phyloP scores from a whole-genome alignment of 2,329 filamentous ascomycete species.

The Orbilia quercus region DNA sequence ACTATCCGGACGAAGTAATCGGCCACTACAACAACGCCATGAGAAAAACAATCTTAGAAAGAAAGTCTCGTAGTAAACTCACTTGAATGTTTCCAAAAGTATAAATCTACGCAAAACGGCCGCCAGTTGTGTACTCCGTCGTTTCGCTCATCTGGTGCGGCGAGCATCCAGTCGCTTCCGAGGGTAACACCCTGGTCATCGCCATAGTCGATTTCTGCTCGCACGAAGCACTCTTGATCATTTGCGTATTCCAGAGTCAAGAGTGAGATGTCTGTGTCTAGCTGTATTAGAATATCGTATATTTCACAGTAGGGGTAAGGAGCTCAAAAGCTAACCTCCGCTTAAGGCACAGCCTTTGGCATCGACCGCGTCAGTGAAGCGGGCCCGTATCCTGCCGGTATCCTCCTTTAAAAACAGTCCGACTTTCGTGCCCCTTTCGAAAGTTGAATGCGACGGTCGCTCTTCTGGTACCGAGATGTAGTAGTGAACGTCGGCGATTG shows the following conservation, averaged over 20 bases:
- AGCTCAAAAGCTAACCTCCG: conserved; percentile 43
- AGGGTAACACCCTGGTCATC: conserved; percentile 36
- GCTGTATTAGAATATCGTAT: background rate
- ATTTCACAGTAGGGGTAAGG: background rate
- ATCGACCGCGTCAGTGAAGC: conserved; percentile 33
- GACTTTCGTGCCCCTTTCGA: conserved; percentile 51
- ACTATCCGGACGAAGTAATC: conserved; percentile 49
- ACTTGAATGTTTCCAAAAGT: conserved; percentile 56
- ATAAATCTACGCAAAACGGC: conserved; percentile 50
- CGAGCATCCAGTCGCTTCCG: conserved; percentile 53
- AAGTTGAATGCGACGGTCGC: conserved; percentile 44
- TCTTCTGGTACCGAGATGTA: conserved; percentile 54
- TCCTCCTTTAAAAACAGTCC: conserved; percentile 51
- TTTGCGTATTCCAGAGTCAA: conserved; percentile 44
- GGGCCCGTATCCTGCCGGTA: conserved; percentile 47
- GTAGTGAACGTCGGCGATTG: conserved; percentile 52
- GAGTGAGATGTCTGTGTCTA: conserved; percentile 35
- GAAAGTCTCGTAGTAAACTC: background rate
- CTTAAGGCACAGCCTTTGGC: conserved; percentile 44
- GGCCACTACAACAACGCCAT: conserved; percentile 31
- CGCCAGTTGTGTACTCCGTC: conserved; percentile 53
- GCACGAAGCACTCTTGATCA: conserved; percentile 49
- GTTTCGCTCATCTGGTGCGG: conserved; percentile 42
- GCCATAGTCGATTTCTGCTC: conserved; percentile 55
- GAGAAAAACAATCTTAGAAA: background rate